Conservation (phyloP, 1,284 basidiomycete genomes). For the Apiotrichum gamsii region DNA sequence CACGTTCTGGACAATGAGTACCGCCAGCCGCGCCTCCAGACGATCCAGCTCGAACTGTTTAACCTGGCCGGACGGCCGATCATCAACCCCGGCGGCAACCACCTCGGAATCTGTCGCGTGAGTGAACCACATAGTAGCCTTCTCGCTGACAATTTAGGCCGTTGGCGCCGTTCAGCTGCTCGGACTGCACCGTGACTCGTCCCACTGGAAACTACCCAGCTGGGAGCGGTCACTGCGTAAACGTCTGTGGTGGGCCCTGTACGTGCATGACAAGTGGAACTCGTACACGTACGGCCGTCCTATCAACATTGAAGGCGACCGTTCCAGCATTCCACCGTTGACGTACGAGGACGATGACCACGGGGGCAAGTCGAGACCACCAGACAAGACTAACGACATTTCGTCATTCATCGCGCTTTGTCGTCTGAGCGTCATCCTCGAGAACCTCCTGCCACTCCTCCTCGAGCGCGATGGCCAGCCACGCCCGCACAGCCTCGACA, state of each 20-base stretch:
- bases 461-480: constrained; percentile 8
- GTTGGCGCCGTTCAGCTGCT: constrained; percentile 20
- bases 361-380: neutral
- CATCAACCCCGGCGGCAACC: constrained; percentile 22
- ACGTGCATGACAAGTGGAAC: constrained; percentile 23
- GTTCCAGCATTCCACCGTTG: constrained; percentile 6
- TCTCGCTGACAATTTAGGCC: neutral
- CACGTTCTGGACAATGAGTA: constrained; percentile 22
- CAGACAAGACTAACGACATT: constrained; percentile 3
- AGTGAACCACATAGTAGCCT: neutral
- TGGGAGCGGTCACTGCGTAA: constrained; percentile 24
- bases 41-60: constrained; percentile 22
- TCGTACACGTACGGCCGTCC: constrained; percentile 20
- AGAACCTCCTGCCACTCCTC: constrained; percentile 12
- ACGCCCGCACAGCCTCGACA: constrained; percentile 3
- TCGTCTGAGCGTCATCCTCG: constrained; percentile 10
- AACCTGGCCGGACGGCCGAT: constrained; percentile 21
- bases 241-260: constrained; percentile 25
- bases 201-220: constrained; percentile 20
- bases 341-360: constrained; percentile 15
- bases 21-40: constrained; percentile 20
- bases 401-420: constrained; percentile 13
- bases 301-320: constrained; percentile 9
- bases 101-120: constrained; percentile 18
- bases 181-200: constrained; percentile 25